phyloP scores from a whole-genome alignment of 139 green algal genomes.

The Micractinium conductrix region DNA sequence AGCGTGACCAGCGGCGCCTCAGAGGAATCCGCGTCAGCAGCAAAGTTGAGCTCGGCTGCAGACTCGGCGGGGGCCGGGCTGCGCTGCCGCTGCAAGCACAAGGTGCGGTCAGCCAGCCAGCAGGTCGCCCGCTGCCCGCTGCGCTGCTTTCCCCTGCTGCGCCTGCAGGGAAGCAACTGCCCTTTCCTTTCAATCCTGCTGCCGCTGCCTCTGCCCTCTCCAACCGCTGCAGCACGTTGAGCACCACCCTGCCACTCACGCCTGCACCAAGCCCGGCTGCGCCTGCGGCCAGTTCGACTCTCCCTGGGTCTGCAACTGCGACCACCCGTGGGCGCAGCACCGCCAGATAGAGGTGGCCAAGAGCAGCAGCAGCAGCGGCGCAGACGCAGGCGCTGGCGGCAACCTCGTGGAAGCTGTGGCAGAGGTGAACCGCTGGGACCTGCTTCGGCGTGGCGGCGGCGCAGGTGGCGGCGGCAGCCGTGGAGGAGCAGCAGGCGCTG shows the following conservation, averaged over 20 bases:
- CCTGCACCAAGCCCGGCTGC: constrained; percentile 68
- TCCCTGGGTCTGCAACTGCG: constrained; percentile 86
- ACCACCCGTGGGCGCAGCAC: constrained; percentile 74
- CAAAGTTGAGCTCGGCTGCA: no score
- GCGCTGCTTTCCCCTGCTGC: background rate
- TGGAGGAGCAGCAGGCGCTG: background rate
- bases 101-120: constrained; percentile 35
- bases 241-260: constrained; percentile 62
- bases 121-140: background rate
- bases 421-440: constrained; percentile 59
- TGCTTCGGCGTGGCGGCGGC: constrained; percentile 20
- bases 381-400: no score
- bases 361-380: background rate
- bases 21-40: no score
- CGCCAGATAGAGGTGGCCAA: constrained; percentile 48
- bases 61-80: no score
- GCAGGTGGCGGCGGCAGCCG: background rate
- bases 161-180: background rate
- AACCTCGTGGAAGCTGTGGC: background rate
- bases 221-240: constrained; percentile 56
- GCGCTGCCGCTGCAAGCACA: constrained; percentile 87
- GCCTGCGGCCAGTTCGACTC: constrained; percentile 62
- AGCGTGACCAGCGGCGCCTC: no score
- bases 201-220: background rate
- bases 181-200: background rate